These are phyloP conservation scores for Apophysomyces trapeziformis DNA, from an alignment of 371 early-diverging fungal genomes.

Conservation along the genomic window DNA sequence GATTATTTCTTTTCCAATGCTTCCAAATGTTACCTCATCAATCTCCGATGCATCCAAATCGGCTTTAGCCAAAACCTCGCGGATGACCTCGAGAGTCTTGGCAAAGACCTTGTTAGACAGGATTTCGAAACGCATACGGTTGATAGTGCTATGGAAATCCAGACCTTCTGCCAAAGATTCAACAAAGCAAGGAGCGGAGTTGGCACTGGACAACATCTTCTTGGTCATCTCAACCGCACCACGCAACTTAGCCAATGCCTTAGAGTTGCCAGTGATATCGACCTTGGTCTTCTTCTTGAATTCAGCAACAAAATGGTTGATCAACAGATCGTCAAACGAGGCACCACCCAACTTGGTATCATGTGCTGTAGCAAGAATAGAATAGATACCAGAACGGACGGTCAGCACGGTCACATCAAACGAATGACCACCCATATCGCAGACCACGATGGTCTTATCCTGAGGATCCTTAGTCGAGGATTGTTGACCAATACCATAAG, in stretches of 20 bases:
- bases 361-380: slow-evolving; percentile 84
- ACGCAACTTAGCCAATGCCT: slow-evolving; percentile 84
- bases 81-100: slow-evolving; percentile 77
- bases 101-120: slow-evolving; percentile 81
- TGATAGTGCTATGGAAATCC: slow-evolving; percentile 89
- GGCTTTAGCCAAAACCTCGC: slow-evolving; percentile 72
- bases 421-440: slow-evolving; percentile 97
- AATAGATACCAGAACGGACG: slow-evolving; percentile 88
- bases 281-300: slow-evolving; percentile 88
- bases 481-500: slow-evolving; percentile 80
- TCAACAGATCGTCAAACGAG: slow-evolving; percentile 90
- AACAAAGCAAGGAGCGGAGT: slow-evolving; percentile 91
- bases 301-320: slow-evolving; percentile 82
- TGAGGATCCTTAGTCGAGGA: slow-evolving; percentile 57
- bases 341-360: slow-evolving; percentile 91
- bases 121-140: slow-evolving; percentile 93
- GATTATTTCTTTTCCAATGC: not conserved
- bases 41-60: slow-evolving; percentile 71
- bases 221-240: slow-evolving; percentile 92
- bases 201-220: slow-evolving; percentile 86
- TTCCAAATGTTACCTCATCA: slow-evolving; percentile 63
- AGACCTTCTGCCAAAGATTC: slow-evolving; percentile 93
- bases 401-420: slow-evolving; percentile 93
- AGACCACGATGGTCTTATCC: slow-evolving; percentile 88
- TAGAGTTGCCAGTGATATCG: slow-evolving; percentile 75